Base-by-base conservation (phyloP, 2,329 filamentous ascomycete species). In the Exophiala sp. region DNA sequence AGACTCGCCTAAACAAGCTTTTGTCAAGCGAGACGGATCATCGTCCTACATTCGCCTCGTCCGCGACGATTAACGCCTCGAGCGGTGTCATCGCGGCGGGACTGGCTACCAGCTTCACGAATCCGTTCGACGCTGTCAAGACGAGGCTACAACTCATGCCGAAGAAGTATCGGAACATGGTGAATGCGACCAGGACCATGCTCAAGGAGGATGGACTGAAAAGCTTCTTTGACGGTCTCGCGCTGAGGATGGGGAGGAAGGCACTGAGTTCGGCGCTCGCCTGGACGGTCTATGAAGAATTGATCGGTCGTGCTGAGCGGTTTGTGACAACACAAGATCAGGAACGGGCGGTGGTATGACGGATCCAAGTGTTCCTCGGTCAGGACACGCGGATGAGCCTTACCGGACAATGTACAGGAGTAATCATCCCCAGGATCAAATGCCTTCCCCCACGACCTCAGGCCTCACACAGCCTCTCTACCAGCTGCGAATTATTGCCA, bases 71-170 rank as follows among this genome's bases (percentile, higher is more conserved):
- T 64, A 96, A 99, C 70, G 96, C 96, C 65, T 75, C 82, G 11
- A 92, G 89, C 0, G 92, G 89, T 10, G 84, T 89, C 3, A 66
- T 91, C 3, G 91, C 92, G 3, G 92, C 90, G 0, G 87, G 86
- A 1, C 75, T 88, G 29, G 95, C 91, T 51, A 96, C 91, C 1
- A 86, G 87, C 3, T 79, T 97, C 35, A 96, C 94, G 7, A 99
- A 99, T 69, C 94, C 94, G 0, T 97, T 97, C 66, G 94, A 99
- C 71, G 91, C 91, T 1, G 85, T 97, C 70, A 99, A 99, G 76
- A 99, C 94, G 18, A 78, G 94, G 46, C 84, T 99, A 63, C 94
- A 99, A 73, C 78, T 99, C 33, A 89, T 95, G 75, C 94, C 94
- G 3, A 78, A 77, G 5, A 80, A 82, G 53, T 99, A 97, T 67